Evolutionary conservation across 805 yeast species (phyloP), one percentile per base, ranked within the genome.

Genomic region (Candida michaelii): DNA sequence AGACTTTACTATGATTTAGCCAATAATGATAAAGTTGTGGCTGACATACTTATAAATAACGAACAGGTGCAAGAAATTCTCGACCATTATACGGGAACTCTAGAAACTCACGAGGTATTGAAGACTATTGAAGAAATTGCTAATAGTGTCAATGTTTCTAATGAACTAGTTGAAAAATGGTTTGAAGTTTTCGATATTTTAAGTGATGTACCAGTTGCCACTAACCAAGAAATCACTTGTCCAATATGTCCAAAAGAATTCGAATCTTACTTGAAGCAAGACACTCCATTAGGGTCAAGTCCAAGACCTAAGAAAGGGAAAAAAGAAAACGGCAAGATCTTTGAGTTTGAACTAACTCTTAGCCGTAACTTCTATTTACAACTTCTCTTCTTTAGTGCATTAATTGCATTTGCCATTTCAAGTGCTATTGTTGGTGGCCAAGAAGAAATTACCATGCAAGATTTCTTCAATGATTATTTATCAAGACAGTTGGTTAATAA

Each of bases 391-490:
- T 43, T 61, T 1, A 55, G 57, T 27, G 66, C 68, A 13, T 50
- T 69, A 32, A 43, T 56, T 16, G 29, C 55, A 27, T 57, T 59
- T 40, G 42, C 59, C 18, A 21, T 64, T 10, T 55, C 48, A 46
- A 46, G 46, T 33, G 36, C 55, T 34, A 45, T 48, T 6, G 49
- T 42, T 18, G 63, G 59, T 7, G 24, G 48, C 27, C 48, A 53
- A 31, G 56, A 59, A 39, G 89, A 87, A 56, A 72, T 91, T 45
- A 82, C 97, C 2, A 93, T 89, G 84, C 98, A 93, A 67, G 96
- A 91, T 57, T 91, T 93, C 68, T 77, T 88, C 31, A 71, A 82
- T 4, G 73, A 82, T 36, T 83, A 82, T 55, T 71, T 93, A 46
- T 86, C 84, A 48, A 85, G 82, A 53, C 89, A 89, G 4, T 73